Percentiles rank a stretch among this genome's conserved stretches.
These are phyloP conservation scores for Echinochloa phyllopogon DNA, from an alignment of 176 grass and related monocot genomes.

Conservation along the genomic window DNA sequence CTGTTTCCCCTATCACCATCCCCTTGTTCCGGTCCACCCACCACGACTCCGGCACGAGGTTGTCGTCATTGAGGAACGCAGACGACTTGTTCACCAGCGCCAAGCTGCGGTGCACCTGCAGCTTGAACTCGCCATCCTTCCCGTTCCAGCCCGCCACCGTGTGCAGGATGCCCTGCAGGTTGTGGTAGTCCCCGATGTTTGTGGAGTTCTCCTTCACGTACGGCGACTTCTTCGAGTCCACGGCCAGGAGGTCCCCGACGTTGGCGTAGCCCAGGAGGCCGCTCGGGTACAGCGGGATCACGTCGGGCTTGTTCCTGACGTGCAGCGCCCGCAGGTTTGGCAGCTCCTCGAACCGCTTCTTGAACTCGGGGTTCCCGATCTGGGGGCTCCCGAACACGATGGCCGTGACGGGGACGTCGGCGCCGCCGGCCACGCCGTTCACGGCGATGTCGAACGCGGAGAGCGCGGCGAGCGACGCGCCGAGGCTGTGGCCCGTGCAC, in stretches of 20 bases:
- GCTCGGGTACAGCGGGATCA: slow-evolving; percentile 78
- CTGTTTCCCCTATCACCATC: slow-evolving; percentile 65
- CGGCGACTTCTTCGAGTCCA: slow-evolving; percentile 74
- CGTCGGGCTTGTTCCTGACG: slow-evolving; percentile 71
- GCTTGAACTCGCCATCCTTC: slow-evolving; percentile 63
- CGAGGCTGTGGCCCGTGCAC: slow-evolving; percentile 85
- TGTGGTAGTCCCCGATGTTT: slow-evolving; percentile 80
- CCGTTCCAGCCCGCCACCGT: slow-evolving; percentile 75
- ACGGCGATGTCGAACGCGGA: slow-evolving; percentile 82
- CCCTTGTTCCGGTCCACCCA: slow-evolving; percentile 90
- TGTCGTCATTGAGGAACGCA: slow-evolving; percentile 77
- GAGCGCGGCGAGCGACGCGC: slow-evolving; percentile 74
- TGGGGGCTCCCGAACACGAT: slow-evolving; percentile 88
- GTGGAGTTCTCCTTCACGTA: slow-evolving; percentile 61
- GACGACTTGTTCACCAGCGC: slow-evolving; percentile 89
- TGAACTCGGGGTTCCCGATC: slow-evolving; percentile 88
- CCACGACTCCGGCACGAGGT: slow-evolving; percentile 83
- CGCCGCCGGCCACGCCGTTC: slow-evolving; percentile 53
- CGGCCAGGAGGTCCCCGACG: slow-evolving; percentile 52
- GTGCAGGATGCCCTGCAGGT: slow-evolving; percentile 90
- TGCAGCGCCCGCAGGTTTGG: slow-evolving; percentile 68
- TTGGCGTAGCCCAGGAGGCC: slow-evolving; percentile 62
- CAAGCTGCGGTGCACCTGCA: slow-evolving; percentile 75
- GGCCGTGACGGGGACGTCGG: slow-evolving; percentile 64
- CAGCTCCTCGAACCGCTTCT: slow-evolving; percentile 53